phyloP scores from a whole-genome alignment of 371 early-diverging fungal species.

The Mucor saturninus region DNA sequence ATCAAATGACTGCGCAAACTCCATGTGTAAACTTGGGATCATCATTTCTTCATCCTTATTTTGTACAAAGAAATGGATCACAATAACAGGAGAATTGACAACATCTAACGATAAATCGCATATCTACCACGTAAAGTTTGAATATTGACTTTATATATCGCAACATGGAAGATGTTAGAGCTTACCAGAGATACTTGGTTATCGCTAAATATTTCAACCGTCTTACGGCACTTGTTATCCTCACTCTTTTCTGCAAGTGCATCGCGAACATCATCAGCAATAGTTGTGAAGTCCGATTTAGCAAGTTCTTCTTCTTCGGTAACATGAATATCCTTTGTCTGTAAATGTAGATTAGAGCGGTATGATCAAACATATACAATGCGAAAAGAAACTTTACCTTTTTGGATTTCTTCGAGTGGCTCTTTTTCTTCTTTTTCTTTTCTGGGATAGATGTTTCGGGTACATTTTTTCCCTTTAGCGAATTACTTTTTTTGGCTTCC shows the following conservation, averaged over 20 bases:
- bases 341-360: neutral
- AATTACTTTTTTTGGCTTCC: constrained; percentile 14
- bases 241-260: constrained; percentile 23
- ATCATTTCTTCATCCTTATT: constrained; percentile 31
- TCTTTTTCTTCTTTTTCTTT: constrained; percentile 35
- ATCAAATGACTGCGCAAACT: constrained; percentile 45
- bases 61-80: constrained; percentile 22
- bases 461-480: constrained; percentile 8
- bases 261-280: constrained; percentile 22
- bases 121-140: constrained; percentile 9
- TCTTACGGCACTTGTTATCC: constrained; percentile 3
- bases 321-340: constrained; percentile 10
- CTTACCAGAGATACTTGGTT: constrained; percentile 40
- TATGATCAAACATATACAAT: neutral
- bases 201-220: constrained; percentile 23
- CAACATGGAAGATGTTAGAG: neutral
- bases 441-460: constrained; percentile 9
- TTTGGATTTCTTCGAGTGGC: constrained; percentile 10
- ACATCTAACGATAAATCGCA: constrained; percentile 13
- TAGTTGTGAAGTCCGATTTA: constrained; percentile 19
- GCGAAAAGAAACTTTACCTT: constrained; percentile 7
- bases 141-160: neutral
- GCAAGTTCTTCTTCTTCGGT: constrained; percentile 21
- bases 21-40: constrained; percentile 37
- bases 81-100: constrained; percentile 10